These are phyloP conservation scores for Penicillium riverlandense DNA, from an alignment of 495 filamentous ascomycete genomes.

Conservation along the genomic window DNA sequence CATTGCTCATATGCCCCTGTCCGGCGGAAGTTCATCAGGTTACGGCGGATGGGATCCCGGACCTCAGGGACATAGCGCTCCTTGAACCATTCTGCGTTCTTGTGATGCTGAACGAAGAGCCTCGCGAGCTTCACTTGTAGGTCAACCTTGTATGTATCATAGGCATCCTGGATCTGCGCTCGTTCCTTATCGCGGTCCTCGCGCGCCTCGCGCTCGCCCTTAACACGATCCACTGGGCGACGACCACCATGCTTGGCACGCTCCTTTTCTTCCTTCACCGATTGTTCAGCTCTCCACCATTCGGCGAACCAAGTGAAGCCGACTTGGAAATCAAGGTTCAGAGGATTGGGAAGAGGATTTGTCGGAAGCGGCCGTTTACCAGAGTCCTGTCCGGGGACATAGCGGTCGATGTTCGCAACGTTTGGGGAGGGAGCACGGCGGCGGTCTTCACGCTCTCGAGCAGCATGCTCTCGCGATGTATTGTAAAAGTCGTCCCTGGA, in stretches of 20 bases:
- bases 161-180: constrained; percentile 82
- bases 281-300: constrained; percentile 88
- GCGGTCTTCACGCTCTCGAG: constrained; percentile 60
- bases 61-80: constrained; percentile 87
- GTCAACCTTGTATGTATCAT: constrained; percentile 91
- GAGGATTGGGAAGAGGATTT: constrained; percentile 76
- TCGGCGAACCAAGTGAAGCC: constrained; percentile 96
- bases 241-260: constrained; percentile 67
- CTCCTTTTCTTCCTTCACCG: constrained; percentile 81
- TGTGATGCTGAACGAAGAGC: constrained; percentile 82
- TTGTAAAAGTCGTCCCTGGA: constrained; percentile 44
- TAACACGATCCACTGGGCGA: constrained; percentile 59
- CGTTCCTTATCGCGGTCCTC: constrained; percentile 88
- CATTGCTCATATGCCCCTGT: constrained; percentile 66
- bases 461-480: constrained; percentile 56
- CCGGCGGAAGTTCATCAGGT: constrained; percentile 68
- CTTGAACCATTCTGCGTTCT: constrained; percentile 94
- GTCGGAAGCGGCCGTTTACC: constrained; percentile 49
- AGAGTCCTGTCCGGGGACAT: constrained; percentile 78
- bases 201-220: constrained; percentile 66
- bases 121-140: constrained; percentile 86
- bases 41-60: constrained; percentile 56
- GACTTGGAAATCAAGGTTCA: constrained; percentile 83
- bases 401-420: constrained; percentile 82
- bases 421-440: constrained; percentile 56